These are phyloP conservation scores for Amorphotheca resinae DNA, from an alignment of 495 filamentous ascomycete species.

Conservation along the genomic window DNA sequence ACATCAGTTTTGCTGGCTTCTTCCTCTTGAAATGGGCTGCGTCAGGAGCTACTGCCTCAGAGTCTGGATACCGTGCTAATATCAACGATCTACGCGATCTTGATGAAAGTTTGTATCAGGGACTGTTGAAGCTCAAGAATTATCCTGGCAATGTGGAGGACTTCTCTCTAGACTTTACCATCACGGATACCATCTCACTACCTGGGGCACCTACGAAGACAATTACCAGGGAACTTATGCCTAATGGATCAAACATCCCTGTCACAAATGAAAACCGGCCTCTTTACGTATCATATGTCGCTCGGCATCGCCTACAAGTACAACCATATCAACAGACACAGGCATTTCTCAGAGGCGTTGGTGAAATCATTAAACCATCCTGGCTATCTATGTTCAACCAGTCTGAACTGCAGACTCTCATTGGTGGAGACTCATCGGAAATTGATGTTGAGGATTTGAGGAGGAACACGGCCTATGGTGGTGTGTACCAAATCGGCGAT, in stretches of 20 bases:
- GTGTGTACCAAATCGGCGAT: constrained; percentile 76
- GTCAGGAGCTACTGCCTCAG: constrained; percentile 46
- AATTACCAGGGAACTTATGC: constrained; percentile 60
- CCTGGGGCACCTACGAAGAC: constrained; percentile 36
- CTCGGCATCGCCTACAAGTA: constrained; percentile 67
- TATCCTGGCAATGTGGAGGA: constrained; percentile 71
- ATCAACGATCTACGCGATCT: constrained; percentile 89
- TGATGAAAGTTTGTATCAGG: constrained; percentile 87
- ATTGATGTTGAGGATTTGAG: constrained; percentile 83
- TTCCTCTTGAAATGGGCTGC: constrained; percentile 93
- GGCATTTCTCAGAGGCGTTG: constrained; percentile 76
- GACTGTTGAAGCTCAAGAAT: constrained; percentile 80
- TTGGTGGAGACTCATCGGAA: constrained; percentile 71
- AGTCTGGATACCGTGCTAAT: constrained; percentile 70
- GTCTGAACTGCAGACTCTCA: constrained; percentile 78
- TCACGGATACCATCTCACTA: constrained; percentile 61
- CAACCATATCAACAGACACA: constrained; percentile 69
- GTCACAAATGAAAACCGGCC: constrained; percentile 88
- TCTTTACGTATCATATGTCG: constrained; percentile 88
- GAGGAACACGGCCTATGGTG: constrained; percentile 76
- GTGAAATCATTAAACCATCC: constrained; percentile 74
- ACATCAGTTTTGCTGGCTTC: constrained; percentile 88
- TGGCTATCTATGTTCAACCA: constrained; percentile 99
- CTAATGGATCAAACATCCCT: constrained; percentile 57
- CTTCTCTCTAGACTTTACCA: constrained; percentile 79